Evolutionary conservation across 768 basidiomycete species (phyloP).

Genomic region (Tricholoma sp.): DNA sequence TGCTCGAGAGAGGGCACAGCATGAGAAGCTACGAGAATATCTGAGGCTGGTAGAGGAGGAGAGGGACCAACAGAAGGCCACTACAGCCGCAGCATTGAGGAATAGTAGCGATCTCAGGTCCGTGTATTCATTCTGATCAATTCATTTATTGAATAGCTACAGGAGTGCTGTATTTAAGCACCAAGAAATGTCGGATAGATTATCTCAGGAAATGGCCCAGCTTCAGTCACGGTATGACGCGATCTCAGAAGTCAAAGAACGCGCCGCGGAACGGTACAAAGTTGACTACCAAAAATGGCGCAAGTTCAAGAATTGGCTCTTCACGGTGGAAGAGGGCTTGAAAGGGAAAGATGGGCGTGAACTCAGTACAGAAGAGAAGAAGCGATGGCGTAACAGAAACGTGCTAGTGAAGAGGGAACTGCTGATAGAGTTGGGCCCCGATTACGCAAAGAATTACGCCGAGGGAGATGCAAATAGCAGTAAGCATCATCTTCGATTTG

Average conservation of each 20-base stretch:
- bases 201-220: conserved; percentile 25
- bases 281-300: conserved; percentile 51
- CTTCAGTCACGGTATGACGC: conserved; percentile 41
- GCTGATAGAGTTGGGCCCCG: conserved; percentile 18
- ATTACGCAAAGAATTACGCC: conserved; percentile 6
- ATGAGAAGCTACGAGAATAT: conserved; percentile 16
- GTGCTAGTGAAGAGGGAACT: conserved; percentile 19
- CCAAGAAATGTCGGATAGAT: conserved; percentile 1
- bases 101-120: conserved; percentile 5
- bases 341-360: conserved; percentile 20
- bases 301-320: conserved; percentile 39
- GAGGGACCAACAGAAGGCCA: conserved; percentile 16
- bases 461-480: neutral
- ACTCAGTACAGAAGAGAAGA: conserved; percentile 25
- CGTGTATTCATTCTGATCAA: neutral
- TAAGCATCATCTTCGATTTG: neutral
- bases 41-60: conserved; percentile 21
- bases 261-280: conserved; percentile 43
- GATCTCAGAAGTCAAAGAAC: conserved; percentile 37
- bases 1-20: conserved; percentile 17
- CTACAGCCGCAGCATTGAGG: neutral
- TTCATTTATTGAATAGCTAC: neutral
- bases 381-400: conserved; percentile 14
- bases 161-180: conserved; percentile 5
- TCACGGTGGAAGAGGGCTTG: conserved; percentile 26